Evolutionary conservation across 805 yeast species (phyloP), one percentile per base, ranked within the genome.

Genomic region (Saccharomyces eubayanus): DNA sequence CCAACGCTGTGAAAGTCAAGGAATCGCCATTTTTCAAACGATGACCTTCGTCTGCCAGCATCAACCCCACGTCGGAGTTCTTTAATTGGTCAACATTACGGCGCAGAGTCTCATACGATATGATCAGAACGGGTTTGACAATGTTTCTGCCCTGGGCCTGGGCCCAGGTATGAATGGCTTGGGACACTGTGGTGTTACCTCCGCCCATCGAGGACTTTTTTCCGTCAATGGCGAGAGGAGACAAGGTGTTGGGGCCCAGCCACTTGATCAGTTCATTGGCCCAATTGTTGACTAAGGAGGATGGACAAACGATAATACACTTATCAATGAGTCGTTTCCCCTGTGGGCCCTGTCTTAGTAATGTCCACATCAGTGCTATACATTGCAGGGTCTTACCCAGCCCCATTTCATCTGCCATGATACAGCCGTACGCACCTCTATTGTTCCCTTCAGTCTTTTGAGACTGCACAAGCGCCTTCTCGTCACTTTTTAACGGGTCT

Each of bases 331-430:
- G 84, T 51, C 84, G 82, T 59, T 77, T 82, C 9, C 83, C 82
- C 51, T 91, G 80, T 1, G 98, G 98, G 8, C 96, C 84, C 67
- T 92, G 99, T 57, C 80, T 81, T 49, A 92, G 74, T 49, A 92
- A 68, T 0, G 97, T 92, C 98, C 98, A 92, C 87, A 91, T 78
- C 31, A 92, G 74, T 0, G 97, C 77, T 31, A 92, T 78, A 68
- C 98, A 92, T 67, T 89, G 97, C 28, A 89, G 74, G 0, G 97
- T 89, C 66, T 89, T 89, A 28, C 97, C 97, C 43, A 89, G 74
- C 3, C 97, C 97, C 97, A 90, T 90, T 69, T 88, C 97, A 72
- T 90, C 97, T 0, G 97, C 97, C 98, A 92, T 92, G 50, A 92
- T 92, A 65, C 97, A 92, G 2, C 99, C 99, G 63, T 86, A 82